Percentiles rank a stretch among this genome's conserved stretches.
phyloP scores from a whole-genome alignment of 176 grass and related monocot genomes.

The Echinochloa phyllopogon region DNA sequence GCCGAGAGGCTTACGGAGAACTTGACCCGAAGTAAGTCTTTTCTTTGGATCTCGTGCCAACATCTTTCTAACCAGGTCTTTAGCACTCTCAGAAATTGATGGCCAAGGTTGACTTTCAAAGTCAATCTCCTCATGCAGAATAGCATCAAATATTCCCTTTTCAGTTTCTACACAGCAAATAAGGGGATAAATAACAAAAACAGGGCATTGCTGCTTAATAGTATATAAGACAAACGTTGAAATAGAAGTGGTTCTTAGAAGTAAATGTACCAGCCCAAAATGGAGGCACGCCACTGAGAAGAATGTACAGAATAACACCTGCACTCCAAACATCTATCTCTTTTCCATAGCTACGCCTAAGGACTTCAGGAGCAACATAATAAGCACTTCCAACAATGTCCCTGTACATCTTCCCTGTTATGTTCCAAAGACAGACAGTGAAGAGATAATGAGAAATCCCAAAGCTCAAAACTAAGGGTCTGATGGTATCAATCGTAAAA shows the following conservation, averaged over 20 bases:
- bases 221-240: slow-evolving; percentile 21
- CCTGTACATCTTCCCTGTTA: slow-evolving; percentile 85
- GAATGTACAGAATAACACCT: slow-evolving; percentile 96
- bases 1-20: slow-evolving; percentile 70
- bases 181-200: slow-evolving; percentile 33
- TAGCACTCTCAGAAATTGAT: slow-evolving; percentile 85
- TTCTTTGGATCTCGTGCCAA: slow-evolving; percentile 90
- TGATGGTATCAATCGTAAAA: background rate
- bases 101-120: slow-evolving; percentile 93
- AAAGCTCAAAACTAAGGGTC: background rate
- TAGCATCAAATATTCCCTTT: slow-evolving; percentile 93
- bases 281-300: slow-evolving; percentile 96
- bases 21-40: slow-evolving; percentile 90
- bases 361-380: slow-evolving; percentile 94
- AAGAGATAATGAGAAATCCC: background rate
- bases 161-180: slow-evolving; percentile 79
- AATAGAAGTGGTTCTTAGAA: slow-evolving; percentile 23
- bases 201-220: slow-evolving; percentile 30
- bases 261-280: slow-evolving; percentile 89
- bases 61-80: slow-evolving; percentile 95
- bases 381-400: slow-evolving; percentile 96
- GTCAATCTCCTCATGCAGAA: slow-evolving; percentile 84
- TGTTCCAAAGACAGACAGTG: slow-evolving; percentile 38
- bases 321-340: slow-evolving; percentile 97
- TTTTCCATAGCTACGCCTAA: slow-evolving; percentile 81